Percentiles rank a stretch among this genome's conserved stretches.
Evolutionary conservation across 2,329 filamentous ascomycete species (phyloP).

Genomic region (Coleophoma eucalyptorum): DNA sequence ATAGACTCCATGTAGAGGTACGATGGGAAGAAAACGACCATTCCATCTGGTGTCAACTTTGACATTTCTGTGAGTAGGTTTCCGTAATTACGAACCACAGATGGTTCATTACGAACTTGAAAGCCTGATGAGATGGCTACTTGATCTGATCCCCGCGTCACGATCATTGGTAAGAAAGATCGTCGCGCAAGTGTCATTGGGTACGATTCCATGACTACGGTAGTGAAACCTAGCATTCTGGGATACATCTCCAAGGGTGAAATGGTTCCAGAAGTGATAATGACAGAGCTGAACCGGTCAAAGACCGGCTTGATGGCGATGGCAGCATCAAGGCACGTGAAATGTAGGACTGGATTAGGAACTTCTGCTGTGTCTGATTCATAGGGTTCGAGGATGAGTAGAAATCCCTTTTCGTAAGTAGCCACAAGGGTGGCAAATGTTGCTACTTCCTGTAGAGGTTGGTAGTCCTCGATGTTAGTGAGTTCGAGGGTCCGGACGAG

Average conservation of each 20-base stretch:
- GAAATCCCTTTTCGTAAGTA: slow-evolving; percentile 94
- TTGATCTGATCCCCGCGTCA: slow-evolving; percentile 92
- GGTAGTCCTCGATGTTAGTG: slow-evolving; percentile 97
- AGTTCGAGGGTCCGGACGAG: slow-evolving; percentile 92
- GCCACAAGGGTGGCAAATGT: slow-evolving; percentile 95
- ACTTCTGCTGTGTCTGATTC: slow-evolving; percentile 95
- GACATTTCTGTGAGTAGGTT: slow-evolving; percentile 91
- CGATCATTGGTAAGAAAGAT: slow-evolving; percentile 98
- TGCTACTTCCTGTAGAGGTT: slow-evolving; percentile 93
- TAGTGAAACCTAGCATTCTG: slow-evolving; percentile 92
- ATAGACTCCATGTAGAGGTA: slow-evolving; percentile 99
- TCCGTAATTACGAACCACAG: slow-evolving; percentile 96
- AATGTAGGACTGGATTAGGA: slow-evolving; percentile 94
- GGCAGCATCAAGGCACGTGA: slow-evolving; percentile 93
- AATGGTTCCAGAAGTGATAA: slow-evolving; percentile 96
- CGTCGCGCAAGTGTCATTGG: slow-evolving; percentile 90
- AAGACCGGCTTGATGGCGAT: slow-evolving; percentile 98
- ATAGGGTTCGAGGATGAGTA: slow-evolving; percentile 94
- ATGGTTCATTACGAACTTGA: slow-evolving; percentile 90
- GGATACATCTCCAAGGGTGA: slow-evolving; percentile 98
- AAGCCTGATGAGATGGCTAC: slow-evolving; percentile 90
- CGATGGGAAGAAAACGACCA: slow-evolving; percentile 99
- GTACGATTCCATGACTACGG: slow-evolving; percentile 95
- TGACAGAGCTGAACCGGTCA: slow-evolving; percentile 94
- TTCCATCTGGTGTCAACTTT: slow-evolving; percentile 90